Evolutionary conservation across 2,329 filamentous ascomycete species (phyloP), one percentile per base, ranked within the genome.

Genomic region (Alternaria hordeiaustralica): DNA sequence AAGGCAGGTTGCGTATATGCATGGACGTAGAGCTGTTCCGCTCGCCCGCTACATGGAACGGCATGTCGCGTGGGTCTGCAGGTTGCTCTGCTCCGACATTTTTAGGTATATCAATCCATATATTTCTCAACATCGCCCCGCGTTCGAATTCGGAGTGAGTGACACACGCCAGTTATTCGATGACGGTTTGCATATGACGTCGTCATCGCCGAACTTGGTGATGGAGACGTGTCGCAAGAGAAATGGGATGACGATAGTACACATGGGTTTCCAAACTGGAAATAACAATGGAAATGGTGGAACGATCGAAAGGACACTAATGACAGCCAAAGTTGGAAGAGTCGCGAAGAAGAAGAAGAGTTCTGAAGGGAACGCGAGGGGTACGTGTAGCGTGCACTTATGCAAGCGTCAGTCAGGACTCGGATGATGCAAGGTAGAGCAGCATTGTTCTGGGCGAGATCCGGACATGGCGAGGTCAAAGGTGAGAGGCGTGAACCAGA

Each of bases 401-500:
- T 0, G 33, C 15, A 36, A 36, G 0, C 5, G 33, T 36, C 33
- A 36, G 8, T 8, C 33, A 36, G 8, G 30, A 36, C 6, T 9
- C 7, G 4, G 5, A 23, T 21, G 21, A 21, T 21, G 21, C 5
- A 36, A 15, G 30, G 1, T 8, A 36, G 30, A 36, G 30, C 7
- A 36, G 6, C 30, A 36, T 7, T 33, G 30, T 1, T 15, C 2
- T 33, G 4, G 13, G 15, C 4, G 13, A 15, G 8, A 13, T 12
- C 12, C 2, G 6, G 12, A 3, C 12, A 7, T 0, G 6, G 2
- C 6, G 13, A 1, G 0, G 0, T 0, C 33, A 41, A 10, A n/a
- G 33, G 33, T 41, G 33, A 41, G 33, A n/a, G 8, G 33, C 8
- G 15, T 4, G 15, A n/a, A 9, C 33, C 3, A n/a, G 1, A 41